A percentile compares a stretch with the other conserved stretches of the same genome.
Evolutionary conservation across 371 early-diverging fungal species (phyloP).

Genomic region (Capillidium heterosporum): DNA sequence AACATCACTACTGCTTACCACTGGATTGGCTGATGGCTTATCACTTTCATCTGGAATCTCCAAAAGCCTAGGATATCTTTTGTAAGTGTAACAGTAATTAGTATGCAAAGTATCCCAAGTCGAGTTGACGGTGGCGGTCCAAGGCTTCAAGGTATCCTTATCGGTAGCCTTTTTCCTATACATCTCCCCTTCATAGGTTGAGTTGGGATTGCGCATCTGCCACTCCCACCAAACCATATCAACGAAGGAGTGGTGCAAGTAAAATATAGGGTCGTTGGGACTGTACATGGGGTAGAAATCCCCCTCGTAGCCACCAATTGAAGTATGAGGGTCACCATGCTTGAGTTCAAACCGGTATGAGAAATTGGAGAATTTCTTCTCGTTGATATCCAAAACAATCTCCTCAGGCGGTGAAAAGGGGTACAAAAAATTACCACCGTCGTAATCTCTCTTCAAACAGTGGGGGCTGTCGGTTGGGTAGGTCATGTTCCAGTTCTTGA

Average conservation of each 20-base stretch:
- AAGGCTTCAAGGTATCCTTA: neutral
- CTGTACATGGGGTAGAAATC: constrained; percentile 19
- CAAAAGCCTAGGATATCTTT: neutral
- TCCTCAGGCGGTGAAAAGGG: neutral
- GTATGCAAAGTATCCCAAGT: neutral
- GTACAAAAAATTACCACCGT: neutral
- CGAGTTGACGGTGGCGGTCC: neutral
- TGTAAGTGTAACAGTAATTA: constrained; percentile 1
- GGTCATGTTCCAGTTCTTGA: neutral
- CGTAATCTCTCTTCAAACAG: constrained; percentile 13
- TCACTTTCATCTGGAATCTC: too few relatives aligned
- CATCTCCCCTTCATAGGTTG: neutral
- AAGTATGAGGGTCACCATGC: neutral
- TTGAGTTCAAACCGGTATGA: neutral
- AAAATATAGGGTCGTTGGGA: constrained; percentile 12
- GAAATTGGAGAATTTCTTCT: neutral
- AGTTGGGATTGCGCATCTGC: constrained; percentile 1
- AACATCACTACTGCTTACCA: too few relatives aligned
- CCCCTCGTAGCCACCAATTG: constrained; percentile 13
- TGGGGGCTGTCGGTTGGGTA: constrained; percentile 5
- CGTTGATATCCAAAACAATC: constrained; percentile 10
- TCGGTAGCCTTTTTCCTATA: neutral
- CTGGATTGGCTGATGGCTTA: too few relatives aligned
- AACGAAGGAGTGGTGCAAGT: constrained; percentile 10
- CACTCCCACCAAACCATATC: constrained; percentile 10